Evolutionary conservation across 1,139 yeast species (phyloP), one percentile per base, ranked within the genome.

Genomic region (Pneumocystis oryctolagi): DNA sequence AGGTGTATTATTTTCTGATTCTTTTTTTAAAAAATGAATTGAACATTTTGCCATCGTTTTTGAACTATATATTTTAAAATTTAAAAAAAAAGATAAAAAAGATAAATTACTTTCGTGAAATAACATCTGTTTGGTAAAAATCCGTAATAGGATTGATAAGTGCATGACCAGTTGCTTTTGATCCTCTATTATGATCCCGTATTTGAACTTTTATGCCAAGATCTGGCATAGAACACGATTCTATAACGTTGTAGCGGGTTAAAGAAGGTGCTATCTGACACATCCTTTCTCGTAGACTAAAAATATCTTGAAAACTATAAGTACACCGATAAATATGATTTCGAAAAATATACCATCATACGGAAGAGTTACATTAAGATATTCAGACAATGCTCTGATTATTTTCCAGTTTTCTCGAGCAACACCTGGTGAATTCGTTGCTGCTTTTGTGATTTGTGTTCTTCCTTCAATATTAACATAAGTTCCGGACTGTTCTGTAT

Each of bases 331-430:
- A 25, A 25, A 47, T 20, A 39, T 18, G 6, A 6, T 5, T 25
- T 25, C 12, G 3, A 47, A n/a, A 47, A 47, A 25, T 20, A 25
- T 47, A 47, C 55, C 90, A 73, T 87, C 94, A 72, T 88, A 88
- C 61, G 92, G 92, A 71, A 88, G 80, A 2, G 85, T 77, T 57
- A 81, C 81, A 63, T 83, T 84, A 70, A 88, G 78, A 73, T 85
- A 87, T 75, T 88, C 95, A 62, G 88, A 82, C 65, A 87, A 80
- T 9, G 95, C 96, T 75, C 94, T 83, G 70, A 88, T 75, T 68
- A 88, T 85, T 78, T 85, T 85, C 96, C 96, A 88, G 76, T 88
- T 96, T 75, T 88, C 95, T 74, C 96, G 85, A 59, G 95, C 95
- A 63, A 82, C 87, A 56, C 94, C 95, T 62, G 95, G 95, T n/a